A percentile compares a stretch with the other conserved stretches of the same genome.
Conservation (phyloP, 352 stramenopile genomes). For the Globisporangium viniferum region DNA sequence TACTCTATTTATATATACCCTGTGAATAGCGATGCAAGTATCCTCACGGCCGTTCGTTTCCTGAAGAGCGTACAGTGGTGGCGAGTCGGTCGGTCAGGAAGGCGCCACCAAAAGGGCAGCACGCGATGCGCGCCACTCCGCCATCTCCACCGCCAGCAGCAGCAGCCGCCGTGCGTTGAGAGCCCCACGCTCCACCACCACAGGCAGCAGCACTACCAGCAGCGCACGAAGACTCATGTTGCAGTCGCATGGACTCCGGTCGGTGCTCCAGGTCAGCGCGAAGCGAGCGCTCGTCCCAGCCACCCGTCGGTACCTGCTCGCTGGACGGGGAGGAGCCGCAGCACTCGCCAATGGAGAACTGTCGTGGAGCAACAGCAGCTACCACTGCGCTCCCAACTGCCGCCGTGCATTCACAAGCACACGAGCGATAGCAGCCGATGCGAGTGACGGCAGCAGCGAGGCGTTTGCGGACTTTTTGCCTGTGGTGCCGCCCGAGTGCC, state of each 20-base stretch:
- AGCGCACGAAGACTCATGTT: slow-evolving; percentile 5
- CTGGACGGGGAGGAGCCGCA: not conserved
- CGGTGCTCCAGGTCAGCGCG: slow-evolving; percentile 10
- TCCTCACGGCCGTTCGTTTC: not conserved
- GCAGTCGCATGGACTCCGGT: slow-evolving; percentile 7
- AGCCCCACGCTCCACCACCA: not conserved
- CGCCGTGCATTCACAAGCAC: slow-evolving; percentile 6
- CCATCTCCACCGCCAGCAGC: not conserved
- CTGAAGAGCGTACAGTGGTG: slow-evolving; percentile 4
- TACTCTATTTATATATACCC: not conserved
- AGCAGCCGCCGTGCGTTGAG: not conserved
- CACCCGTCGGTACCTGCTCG: slow-evolving; percentile 6
- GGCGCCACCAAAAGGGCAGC: not conserved
- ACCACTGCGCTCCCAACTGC: no score
- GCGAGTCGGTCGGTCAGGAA: not conserved
- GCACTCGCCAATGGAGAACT: not conserved
- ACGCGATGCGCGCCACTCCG: slow-evolving; percentile 4
- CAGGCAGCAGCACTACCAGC: not conserved
- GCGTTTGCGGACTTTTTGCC: slow-evolving; percentile 61
- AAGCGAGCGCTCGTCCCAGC: slow-evolving; percentile 2
- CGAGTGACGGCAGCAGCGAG: not conserved
- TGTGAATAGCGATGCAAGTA: not conserved
- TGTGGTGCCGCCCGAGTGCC: slow-evolving; percentile 71
- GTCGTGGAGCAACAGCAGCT: not conserved
- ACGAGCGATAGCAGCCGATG: not conserved